Evolutionary conservation across 331 rosid genomes (phyloP), one percentile per base, ranked within the genome.

Genomic region (Pyrus hybrid): DNA sequence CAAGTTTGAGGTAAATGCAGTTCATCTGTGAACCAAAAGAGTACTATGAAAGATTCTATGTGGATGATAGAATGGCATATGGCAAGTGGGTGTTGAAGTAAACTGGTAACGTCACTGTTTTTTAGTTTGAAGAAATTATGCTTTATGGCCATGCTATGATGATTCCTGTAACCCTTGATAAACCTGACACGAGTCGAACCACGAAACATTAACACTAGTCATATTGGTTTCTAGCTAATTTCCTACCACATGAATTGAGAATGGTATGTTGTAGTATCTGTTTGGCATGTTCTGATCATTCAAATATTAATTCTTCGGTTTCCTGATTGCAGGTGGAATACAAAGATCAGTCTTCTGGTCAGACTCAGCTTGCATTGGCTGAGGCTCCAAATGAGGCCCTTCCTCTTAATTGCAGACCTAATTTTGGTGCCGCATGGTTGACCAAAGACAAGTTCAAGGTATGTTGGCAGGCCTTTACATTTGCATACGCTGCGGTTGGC

Each of bases 341-440:
- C 78, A 84, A 80, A 81, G 99, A 94, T 75, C 86, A 61, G 63
- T 81, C 85, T 76, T 92, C 96, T 11, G 99, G 99, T 68, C 88
- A 83, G 82, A 78, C 78, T 17, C 86, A 78, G 65, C 53, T 86
- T 81, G 96, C 97, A 13, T 83, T 77, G 65, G 99, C 99, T 8
- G 99, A 94, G 86, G 96, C 97, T 81, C 99, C 97, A 54, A 72
- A 86, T 76, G 97, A 92, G 84, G 96, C 99, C 78, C 99, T 94
- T 89, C 99, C 99, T 85, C 87, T 83, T 78, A 75, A 86, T 77
- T 94, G 99, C 86, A 87, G 99, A 81, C 97, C 99, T 76, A 94
- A 83, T 79, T 94, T 94, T 84, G 96, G 96, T 68, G 87, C 90
- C 83, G 93, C 96, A 37, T 94, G 95, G 97, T 82, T 94, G 87